Base-by-base conservation (phyloP, 331 rosid species). In the Phaseolus coccineus region DNA sequence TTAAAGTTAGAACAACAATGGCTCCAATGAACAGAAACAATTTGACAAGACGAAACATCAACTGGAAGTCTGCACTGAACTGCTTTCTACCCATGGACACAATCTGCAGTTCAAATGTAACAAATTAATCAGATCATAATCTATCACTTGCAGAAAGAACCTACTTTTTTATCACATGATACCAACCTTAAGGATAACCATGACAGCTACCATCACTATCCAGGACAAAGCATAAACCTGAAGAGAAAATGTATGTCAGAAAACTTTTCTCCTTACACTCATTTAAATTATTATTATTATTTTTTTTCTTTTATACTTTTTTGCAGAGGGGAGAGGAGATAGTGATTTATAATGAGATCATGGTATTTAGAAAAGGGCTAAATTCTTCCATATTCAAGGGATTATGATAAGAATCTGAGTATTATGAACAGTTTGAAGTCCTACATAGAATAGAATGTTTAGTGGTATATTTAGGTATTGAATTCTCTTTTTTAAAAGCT, bases 41-140 rank as follows among this genome's bases (percentile, higher is more conserved):
- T 84, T 96, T 96, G 67, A 96, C 87, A 82, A 96, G 96, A 46
- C 99, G 91, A 81, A 96, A 96, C 98, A 96, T 82, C 85, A 96
- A 84, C 89, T 96, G 99, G 87, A 93, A 93, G 84, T 96, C 98
- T 73, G 98, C 98, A 24, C 99, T 91, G 89, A 93, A 96, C 81
- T 76, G 85, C 90, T 91, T 89, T 85, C 96, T 89, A 62, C 99
- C 99, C 97, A 93, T 48, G 62, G 99, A 96, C 69, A 93, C 98
- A 30, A 93, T 88, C 98, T 95, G 94, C 84, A 86, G 82, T 85
- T 80, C 71, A 69, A 81, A 56, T 71, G 46, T 37, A 66, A 79
- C 62, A 75, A 69, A 66, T 81, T 50, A 63, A 55, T 71, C 25
- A 62, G 27, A 65, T 71, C 56, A 58, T 62, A 40, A 67, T 50